Evolutionary conservation across 1,139 yeast species (phyloP).

Genomic region (Zygoascus meyerae): DNA sequence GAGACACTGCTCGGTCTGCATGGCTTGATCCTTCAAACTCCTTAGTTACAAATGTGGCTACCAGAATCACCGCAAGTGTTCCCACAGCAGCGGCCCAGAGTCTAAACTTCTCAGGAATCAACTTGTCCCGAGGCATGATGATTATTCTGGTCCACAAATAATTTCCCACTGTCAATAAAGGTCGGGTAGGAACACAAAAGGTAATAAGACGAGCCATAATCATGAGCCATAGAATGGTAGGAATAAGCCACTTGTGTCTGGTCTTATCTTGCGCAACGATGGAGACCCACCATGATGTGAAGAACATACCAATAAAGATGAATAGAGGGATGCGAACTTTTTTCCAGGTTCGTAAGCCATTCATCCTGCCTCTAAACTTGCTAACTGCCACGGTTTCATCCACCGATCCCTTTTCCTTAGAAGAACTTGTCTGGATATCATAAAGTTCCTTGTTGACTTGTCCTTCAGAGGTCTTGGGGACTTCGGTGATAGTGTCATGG

Average conservation of each 20-base stretch:
- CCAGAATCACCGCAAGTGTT: conserved; percentile 44
- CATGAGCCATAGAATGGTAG: conserved; percentile 52
- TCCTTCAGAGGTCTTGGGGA: conserved; percentile 12
- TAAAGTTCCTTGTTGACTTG: conserved; percentile 12
- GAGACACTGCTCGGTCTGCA: conserved; percentile 54
- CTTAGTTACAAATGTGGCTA: conserved; percentile 53
- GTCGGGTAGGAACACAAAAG: conserved; percentile 45
- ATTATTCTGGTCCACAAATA: conserved; percentile 43
- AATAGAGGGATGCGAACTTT: conserved; percentile 27
- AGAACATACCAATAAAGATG: conserved; percentile 37
- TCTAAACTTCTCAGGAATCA: conserved; percentile 40
- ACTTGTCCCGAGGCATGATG: conserved; percentile 37
- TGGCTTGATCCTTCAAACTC: conserved; percentile 45
- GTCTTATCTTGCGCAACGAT: conserved; percentile 49
- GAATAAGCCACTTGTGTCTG: conserved; percentile 57
- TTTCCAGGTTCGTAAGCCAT: conserved; percentile 2
- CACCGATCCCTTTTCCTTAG: conserved; percentile 14
- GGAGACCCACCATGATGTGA: conserved; percentile 65
- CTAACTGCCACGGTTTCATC: conserved; percentile 3
- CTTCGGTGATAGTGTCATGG: conserved; percentile 18
- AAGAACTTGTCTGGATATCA: conserved; percentile 11
- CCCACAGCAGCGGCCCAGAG: conserved; percentile 42
- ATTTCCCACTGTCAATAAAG: conserved; percentile 28
- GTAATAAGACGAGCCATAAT: conserved; percentile 52
- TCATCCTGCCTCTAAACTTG: conserved; percentile 9